These are phyloP conservation scores for Skeletonema potamos DNA, from an alignment of 108 stramenopile genomes.

Conservation along the genomic window DNA sequence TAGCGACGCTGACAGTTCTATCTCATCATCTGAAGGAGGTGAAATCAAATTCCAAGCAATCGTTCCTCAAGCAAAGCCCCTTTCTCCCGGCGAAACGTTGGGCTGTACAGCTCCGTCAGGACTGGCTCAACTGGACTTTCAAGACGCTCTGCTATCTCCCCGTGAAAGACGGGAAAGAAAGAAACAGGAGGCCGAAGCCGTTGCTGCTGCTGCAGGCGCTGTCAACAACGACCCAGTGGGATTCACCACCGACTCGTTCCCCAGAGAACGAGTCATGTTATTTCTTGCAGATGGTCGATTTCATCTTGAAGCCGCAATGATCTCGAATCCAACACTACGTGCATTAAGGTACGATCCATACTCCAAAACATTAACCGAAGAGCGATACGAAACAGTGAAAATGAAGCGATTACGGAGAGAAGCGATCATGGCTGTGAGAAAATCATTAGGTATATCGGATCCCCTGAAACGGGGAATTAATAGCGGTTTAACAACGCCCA, in stretches of 20 bases:
- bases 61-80: conserved; percentile 90
- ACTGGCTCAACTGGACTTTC: conserved; percentile 24
- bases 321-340: conserved; percentile 88
- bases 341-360: conserved; percentile 98
- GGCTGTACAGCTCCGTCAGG: conserved; percentile 94
- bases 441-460: conserved; percentile 21
- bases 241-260: not conserved
- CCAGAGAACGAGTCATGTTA: conserved; percentile 67
- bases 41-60: conserved; percentile 30
- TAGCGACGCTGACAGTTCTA: conserved; percentile 40
- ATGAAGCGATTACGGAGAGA: conserved; percentile 79
- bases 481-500: not conserved
- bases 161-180: conserved; percentile 11
- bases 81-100: conserved; percentile 92
- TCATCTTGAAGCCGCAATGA: conserved; percentile 98
- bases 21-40: not conserved
- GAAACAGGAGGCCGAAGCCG: not conserved
- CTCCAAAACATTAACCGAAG: conserved; percentile 87
- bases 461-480: not conserved
- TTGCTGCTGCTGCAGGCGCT: not conserved
- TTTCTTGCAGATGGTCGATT: conserved; percentile 99
- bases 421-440: conserved; percentile 51
- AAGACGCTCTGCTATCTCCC: conserved; percentile 1
- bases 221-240: not conserved
- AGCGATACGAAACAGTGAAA: conserved; percentile 86